Percentiles rank a stretch among this genome's conserved stretches.
Evolutionary conservation across 1,284 basidiomycete species (phyloP).

Genomic region (Pisolithus thermaeus): DNA sequence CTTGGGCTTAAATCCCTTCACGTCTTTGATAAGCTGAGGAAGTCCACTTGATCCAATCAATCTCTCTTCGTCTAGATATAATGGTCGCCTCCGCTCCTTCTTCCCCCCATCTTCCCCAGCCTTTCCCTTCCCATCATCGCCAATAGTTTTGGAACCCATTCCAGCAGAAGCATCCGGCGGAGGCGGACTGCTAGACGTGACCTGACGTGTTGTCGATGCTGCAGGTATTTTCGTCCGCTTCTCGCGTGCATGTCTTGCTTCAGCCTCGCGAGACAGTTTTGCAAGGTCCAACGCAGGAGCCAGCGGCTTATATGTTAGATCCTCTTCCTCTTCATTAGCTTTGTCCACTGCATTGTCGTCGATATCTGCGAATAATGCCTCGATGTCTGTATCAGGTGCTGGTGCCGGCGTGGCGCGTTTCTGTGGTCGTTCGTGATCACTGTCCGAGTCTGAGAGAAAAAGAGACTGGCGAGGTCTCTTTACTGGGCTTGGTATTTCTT

Average conservation of each 20-base stretch:
- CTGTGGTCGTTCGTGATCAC: slow-evolving; percentile 31
- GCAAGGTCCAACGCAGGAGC: slow-evolving; percentile 46
- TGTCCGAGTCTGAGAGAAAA: slow-evolving; percentile 51
- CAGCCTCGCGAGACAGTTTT: slow-evolving; percentile 48
- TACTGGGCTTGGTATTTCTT: slow-evolving; percentile 11
- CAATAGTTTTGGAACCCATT: slow-evolving; percentile 21
- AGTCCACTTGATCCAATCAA: slow-evolving; percentile 72
- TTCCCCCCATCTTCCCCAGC: slow-evolving; percentile 29
- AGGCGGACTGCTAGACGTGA: slow-evolving; percentile 46
- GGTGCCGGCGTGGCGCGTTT: slow-evolving; percentile 7
- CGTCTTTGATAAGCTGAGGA: slow-evolving; percentile 65
- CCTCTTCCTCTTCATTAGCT: slow-evolving; percentile 32
- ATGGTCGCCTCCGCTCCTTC: slow-evolving; percentile 47
- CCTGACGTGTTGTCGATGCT: slow-evolving; percentile 34
- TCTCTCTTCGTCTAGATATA: slow-evolving; percentile 67
- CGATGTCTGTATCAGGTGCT: slow-evolving; percentile 39
- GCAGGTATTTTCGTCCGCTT: slow-evolving; percentile 15
- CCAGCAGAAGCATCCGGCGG: slow-evolving; percentile 25
- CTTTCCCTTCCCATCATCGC: slow-evolving; percentile 23
- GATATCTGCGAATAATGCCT: slow-evolving; percentile 57
- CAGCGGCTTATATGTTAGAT: slow-evolving; percentile 35
- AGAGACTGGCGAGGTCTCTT: slow-evolving; percentile 37
- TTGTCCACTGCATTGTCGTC: slow-evolving; percentile 33
- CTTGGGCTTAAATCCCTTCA: slow-evolving; percentile 69
- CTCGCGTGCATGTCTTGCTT: slow-evolving; percentile 34